These are phyloP conservation scores for Aspergillus sclerotioniger DNA, from an alignment of 495 filamentous ascomycete genomes.

Conservation along the genomic window DNA sequence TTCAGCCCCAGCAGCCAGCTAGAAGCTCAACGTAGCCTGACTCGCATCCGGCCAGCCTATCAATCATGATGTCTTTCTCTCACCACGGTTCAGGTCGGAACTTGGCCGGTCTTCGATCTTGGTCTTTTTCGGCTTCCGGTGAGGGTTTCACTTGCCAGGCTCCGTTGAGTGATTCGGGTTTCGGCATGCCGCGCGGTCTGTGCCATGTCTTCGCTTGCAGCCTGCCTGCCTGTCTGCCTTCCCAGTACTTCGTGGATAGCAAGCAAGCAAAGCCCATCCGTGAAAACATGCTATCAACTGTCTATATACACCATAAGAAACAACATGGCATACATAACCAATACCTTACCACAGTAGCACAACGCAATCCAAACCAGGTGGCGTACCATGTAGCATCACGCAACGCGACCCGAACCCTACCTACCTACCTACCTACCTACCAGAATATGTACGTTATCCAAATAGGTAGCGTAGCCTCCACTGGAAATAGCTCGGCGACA, in stretches of 20 bases:
- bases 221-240: no score
- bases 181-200: background rate
- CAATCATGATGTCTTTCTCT: background rate
- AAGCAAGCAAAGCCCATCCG: no score
- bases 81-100: background rate
- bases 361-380: background rate
- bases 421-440: no score
- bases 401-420: background rate
- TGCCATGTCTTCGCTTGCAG: background rate
- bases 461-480: no score
- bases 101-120: background rate
- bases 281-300: no score
- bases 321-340: background rate
- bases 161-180: background rate
- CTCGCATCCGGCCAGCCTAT: background rate
- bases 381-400: background rate
- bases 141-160: background rate
- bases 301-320: background rate
- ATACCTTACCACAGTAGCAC: background rate
- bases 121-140: slow-evolving; percentile 3
- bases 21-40: no score
- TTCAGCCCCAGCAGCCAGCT: no score
- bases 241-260: no score
- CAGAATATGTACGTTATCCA: no score
- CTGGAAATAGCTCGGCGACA: no score